phyloP scores from a whole-genome alignment of 2,329 filamentous ascomycete species.

The Ploettnerulaceae sp. region DNA sequence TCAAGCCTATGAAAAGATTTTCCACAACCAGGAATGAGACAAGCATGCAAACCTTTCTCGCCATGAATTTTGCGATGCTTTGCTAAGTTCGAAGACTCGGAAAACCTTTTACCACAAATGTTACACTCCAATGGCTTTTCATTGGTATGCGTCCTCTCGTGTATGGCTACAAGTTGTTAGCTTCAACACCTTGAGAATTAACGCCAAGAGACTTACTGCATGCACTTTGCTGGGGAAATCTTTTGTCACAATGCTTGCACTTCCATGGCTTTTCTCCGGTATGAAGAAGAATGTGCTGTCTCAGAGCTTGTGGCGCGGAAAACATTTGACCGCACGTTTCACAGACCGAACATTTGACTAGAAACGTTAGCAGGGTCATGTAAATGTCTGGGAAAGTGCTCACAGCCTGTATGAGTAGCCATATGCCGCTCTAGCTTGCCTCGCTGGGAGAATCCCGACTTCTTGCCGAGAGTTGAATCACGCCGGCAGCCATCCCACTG shows the following conservation, averaged over 20 bases:
- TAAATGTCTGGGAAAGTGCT: conserved; percentile 32
- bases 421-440: conserved; percentile 62
- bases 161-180: conserved; percentile 48
- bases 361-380: background rate
- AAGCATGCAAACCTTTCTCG: conserved; percentile 47
- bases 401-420: conserved; percentile 60
- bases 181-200: background rate
- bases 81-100: conserved; percentile 61
- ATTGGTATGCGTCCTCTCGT: conserved; percentile 61
- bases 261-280: conserved; percentile 60
- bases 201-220: conserved; percentile 44
- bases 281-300: conserved; percentile 63
- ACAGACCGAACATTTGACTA: conserved; percentile 38
- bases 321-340: conserved; percentile 51
- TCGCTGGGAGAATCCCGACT: conserved; percentile 51
- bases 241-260: conserved; percentile 50
- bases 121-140: conserved; percentile 57
- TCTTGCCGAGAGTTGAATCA: conserved; percentile 24
- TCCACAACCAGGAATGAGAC: conserved; percentile 44
- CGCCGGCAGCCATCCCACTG: conserved; percentile 53
- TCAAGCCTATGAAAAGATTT: conserved; percentile 56
- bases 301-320: conserved; percentile 62
- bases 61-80: conserved; percentile 61
- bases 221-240: conserved; percentile 63
- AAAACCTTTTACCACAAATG: conserved; percentile 54